Evolutionary conservation across 306 rosid species (phyloP).

Genomic region (Vigna unguiculata): DNA sequence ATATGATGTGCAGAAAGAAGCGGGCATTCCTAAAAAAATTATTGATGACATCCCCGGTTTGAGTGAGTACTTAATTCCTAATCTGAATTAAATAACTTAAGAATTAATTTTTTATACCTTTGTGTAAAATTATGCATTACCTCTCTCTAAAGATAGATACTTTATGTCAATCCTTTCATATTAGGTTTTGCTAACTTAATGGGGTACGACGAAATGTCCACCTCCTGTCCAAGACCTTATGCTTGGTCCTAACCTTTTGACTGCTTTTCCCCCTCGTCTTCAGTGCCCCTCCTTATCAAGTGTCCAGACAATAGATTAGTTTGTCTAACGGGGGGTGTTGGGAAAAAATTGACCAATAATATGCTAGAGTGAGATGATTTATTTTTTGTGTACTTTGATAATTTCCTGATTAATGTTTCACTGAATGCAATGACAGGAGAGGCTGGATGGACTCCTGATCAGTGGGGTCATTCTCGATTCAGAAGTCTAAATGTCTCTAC

Average conservation of each 20-base stretch:
- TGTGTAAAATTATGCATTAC: constrained; percentile 34
- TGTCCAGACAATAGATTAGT: constrained; percentile 20
- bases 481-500: constrained; percentile 60
- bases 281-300: not conserved
- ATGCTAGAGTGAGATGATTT: constrained; percentile 20
- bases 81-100: constrained; percentile 32
- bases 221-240: not conserved
- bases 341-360: constrained; percentile 5
- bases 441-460: constrained; percentile 98
- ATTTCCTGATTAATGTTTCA: constrained; percentile 44
- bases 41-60: constrained; percentile 90
- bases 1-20: constrained; percentile 76
- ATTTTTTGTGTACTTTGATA: constrained; percentile 24
- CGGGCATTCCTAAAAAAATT: constrained; percentile 78
- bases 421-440: constrained; percentile 70
- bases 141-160: constrained; percentile 29
- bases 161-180: constrained; percentile 4
- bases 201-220: constrained; percentile 11
- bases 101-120: constrained; percentile 11
- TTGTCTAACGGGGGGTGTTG: constrained; percentile 3
- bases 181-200: constrained; percentile 23
- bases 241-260: constrained; percentile 9
- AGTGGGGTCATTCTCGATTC: constrained; percentile 87
- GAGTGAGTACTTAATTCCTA: constrained; percentile 64
- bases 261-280: constrained; percentile 1